These are phyloP conservation scores for Exophiala sideris DNA, from an alignment of 2,329 filamentous ascomycete species.

Conservation along the genomic window DNA sequence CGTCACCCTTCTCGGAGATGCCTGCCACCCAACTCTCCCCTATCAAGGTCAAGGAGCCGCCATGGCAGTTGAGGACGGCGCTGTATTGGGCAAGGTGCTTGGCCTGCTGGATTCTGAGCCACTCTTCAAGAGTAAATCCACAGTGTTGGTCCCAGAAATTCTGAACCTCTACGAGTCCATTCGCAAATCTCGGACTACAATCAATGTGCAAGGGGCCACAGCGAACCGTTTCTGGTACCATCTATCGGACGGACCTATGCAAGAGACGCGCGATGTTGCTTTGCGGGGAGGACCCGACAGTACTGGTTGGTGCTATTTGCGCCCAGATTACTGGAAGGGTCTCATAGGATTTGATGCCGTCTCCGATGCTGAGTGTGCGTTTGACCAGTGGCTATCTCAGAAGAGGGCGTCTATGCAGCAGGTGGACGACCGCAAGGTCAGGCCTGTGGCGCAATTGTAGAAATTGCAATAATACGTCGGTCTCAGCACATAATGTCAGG, in stretches of 20 bases:
- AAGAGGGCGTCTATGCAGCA: neutral
- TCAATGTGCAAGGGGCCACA: slow-evolving; percentile 11
- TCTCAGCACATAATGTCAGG: no score
- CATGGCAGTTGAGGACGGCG: slow-evolving; percentile 35
- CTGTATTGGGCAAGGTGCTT: slow-evolving; percentile 37
- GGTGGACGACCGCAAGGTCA: neutral
- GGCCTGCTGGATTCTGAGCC: neutral
- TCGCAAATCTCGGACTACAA: slow-evolving; percentile 19
- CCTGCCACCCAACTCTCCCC: slow-evolving; percentile 65
- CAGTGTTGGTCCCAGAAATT: neutral
- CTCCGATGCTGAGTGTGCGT: neutral
- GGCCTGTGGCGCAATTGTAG: neutral
- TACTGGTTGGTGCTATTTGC: neutral
- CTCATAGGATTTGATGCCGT: slow-evolving; percentile 8
- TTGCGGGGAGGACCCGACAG: neutral
- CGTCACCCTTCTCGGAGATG: slow-evolving; percentile 61
- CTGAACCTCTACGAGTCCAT: slow-evolving; percentile 10
- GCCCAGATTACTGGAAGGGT: neutral
- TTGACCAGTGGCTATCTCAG: neutral
- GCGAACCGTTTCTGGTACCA: slow-evolving; percentile 34
- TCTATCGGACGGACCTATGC: slow-evolving; percentile 38
- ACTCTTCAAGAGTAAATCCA: neutral
- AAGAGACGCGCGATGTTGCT: slow-evolving; percentile 39
- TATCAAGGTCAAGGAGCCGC: slow-evolving; percentile 45
- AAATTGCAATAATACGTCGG: no score